phyloP scores from a whole-genome alignment of 2,329 filamentous ascomycete species.

The Scopulariopsis brevicaulis region DNA sequence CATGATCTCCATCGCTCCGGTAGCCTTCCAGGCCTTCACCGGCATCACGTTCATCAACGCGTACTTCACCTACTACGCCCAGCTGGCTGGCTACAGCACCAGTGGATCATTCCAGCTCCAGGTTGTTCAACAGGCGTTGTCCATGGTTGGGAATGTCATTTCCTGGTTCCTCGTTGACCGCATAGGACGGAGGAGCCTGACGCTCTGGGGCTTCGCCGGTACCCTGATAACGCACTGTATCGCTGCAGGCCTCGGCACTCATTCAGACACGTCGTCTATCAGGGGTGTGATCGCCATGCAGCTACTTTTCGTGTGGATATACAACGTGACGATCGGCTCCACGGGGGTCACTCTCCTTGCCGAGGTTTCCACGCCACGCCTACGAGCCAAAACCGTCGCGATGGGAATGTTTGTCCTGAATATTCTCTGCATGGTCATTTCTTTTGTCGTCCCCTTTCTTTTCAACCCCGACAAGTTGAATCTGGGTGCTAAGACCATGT shows the following conservation, averaged over 20 bases:
- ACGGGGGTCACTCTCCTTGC: slow-evolving; percentile 19
- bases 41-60: slow-evolving; percentile 21
- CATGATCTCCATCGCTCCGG: slow-evolving; percentile 22
- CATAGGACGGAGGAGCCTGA: slow-evolving; percentile 22
- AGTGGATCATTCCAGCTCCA: slow-evolving; percentile 22
- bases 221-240: slow-evolving; percentile 25
- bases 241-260: slow-evolving; percentile 20
- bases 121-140: slow-evolving; percentile 25
- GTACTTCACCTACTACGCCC: slow-evolving; percentile 30
- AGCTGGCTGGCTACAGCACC: slow-evolving; percentile 26
- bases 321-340: slow-evolving; percentile 18
- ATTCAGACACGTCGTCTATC: slow-evolving; percentile 8
- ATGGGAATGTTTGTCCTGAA: slow-evolving; percentile 23
- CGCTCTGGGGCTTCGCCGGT: slow-evolving; percentile 17
- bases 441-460: slow-evolving; percentile 15
- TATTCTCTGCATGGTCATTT: slow-evolving; percentile 15
- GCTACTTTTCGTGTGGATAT: slow-evolving; percentile 24
- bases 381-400: slow-evolving; percentile 26
- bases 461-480: slow-evolving; percentile 19
- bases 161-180: slow-evolving; percentile 25
- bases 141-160: slow-evolving; percentile 25
- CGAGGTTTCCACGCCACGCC: slow-evolving; percentile 23
- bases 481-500: slow-evolving; percentile 25
- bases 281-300: slow-evolving; percentile 21
- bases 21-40: slow-evolving; percentile 20